Evolutionary conservation across 768 basidiomycete genomes (phyloP), one percentile per base, ranked within the genome.

Genomic region (Naganishia antarctica): DNA sequence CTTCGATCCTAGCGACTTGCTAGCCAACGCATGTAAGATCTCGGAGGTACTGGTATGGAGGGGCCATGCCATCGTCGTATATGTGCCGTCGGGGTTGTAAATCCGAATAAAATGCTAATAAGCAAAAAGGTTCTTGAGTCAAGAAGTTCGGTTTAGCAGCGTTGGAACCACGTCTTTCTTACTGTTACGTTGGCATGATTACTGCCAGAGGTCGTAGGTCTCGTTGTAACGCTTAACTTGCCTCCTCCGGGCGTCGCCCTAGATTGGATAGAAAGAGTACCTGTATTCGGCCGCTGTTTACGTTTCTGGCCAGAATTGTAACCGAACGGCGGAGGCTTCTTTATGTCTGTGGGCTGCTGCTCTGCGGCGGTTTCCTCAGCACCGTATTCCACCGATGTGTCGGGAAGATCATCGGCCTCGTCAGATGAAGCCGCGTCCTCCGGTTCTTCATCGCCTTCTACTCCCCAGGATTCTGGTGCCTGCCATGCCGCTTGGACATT

Each of bases 41-140:
- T 86, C 84, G 12, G 82, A 81, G 2, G 90, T 89, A 1, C 87
- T 90, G 11, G 86, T 84, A 18, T 79, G 76, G 49, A 87, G 78
- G 0, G 82, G 81, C 53, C 89, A 84, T 15, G 82, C 80, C 26
- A 88, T 83, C 62, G 88, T 83, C 63, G 88, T 86, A 73, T 85
- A 89, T 9, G 84, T 83, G 48, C 83, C 84, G 70, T 89, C 86
- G 49, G 84, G 82, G 18, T 86, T 83, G 73, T 90, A 88, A 63
- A 96, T 86, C 47, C 91, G 84, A 64, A 94, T 84, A 65, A 80
- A 82, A 70, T 84, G 86, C 76, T 77, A 37, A 25, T 5, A 3
- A 44, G 25, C 16, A 32, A 15, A 9, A 26, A 1, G 21, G 1
- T 15, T 44, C 43, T 45, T 8, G 11, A 26, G 18, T 18, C 11